Evolutionary conservation across 2,329 filamentous ascomycete genomes (phyloP).

Genomic region (Alternaria atra): DNA sequence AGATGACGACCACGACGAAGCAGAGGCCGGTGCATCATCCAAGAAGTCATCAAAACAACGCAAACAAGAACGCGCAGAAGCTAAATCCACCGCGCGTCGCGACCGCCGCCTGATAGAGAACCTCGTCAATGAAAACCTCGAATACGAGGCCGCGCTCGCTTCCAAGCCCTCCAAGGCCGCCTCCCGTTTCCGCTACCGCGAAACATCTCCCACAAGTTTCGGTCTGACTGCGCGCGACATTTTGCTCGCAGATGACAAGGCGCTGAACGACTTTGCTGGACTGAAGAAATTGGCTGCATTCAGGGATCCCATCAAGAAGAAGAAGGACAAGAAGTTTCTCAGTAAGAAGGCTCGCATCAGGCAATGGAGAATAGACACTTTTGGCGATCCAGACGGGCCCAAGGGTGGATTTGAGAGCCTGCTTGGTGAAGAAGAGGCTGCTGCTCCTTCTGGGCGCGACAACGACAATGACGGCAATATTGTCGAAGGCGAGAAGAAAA

Average conservation of each 20-base stretch:
- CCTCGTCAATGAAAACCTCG: slow-evolving; percentile 82
- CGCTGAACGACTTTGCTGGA: slow-evolving; percentile 89
- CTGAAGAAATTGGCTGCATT: slow-evolving; percentile 95
- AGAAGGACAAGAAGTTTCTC: slow-evolving; percentile 83
- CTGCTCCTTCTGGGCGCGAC: background rate
- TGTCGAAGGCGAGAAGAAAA: slow-evolving; percentile 35
- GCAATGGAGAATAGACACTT: slow-evolving; percentile 80
- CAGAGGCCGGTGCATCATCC: slow-evolving; percentile 24
- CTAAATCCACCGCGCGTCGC: slow-evolving; percentile 77
- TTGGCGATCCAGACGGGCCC: slow-evolving; percentile 67
- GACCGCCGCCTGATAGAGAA: slow-evolving; percentile 86
- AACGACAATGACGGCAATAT: slow-evolving; percentile 15
- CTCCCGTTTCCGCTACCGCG: slow-evolving; percentile 84
- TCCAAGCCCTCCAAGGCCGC: slow-evolving; percentile 59
- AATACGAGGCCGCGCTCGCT: slow-evolving; percentile 72
- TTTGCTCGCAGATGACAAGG: slow-evolving; percentile 83
- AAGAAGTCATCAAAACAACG: slow-evolving; percentile 58
- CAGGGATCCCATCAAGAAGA: slow-evolving; percentile 88
- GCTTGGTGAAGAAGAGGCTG: slow-evolving; percentile 22
- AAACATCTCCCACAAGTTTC: slow-evolving; percentile 89
- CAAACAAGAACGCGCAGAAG: slow-evolving; percentile 59
- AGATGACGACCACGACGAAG: slow-evolving; percentile 51
- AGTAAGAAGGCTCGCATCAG: slow-evolving; percentile 91
- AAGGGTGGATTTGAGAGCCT: slow-evolving; percentile 52
- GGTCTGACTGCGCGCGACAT: slow-evolving; percentile 92